Evolutionary conservation across 2,329 filamentous ascomycete genomes (phyloP), one percentile per base, ranked within the genome.

Genomic region (Ceratocystis variospora): DNA sequence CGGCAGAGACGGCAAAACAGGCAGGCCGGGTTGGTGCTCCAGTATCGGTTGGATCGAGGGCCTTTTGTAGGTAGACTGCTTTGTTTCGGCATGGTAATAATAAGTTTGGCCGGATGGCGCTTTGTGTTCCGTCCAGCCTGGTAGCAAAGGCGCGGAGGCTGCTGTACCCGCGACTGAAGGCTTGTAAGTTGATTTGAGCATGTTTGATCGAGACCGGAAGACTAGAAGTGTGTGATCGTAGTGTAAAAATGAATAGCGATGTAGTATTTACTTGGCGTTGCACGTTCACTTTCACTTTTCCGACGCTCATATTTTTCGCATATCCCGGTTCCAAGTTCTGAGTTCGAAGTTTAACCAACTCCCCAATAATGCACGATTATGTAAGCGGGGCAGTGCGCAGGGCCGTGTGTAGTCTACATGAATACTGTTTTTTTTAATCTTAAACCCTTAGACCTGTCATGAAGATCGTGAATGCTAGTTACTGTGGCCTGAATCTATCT

Each of bases 61-160:
- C 44, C 90, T 85, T 48, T 82, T 87, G 75, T 96, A 96, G 55
- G 92, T 96, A 0, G 92, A 96, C 72, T 89, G 83, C 72, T 94
- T 90, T 0, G 89, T 93, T 66, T 82, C 79, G 59, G 85, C 79
- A 77, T 96, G 87, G 78, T 95, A 94, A 76, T 92, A 96, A 77
- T 96, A 96, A 33, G 81, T 81, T 75, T 96, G 91, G 3, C 90
- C 90, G 63, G 87, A 87, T 5, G 91, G 92, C 64, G 92, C 90
- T 76, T 87, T 92, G 77, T 96, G 91, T 75, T 96, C 89, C n/a
- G 88, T 90, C 92, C 92, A 96, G 69, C 90, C 91, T 55, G 86
- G 80, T 33, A 86, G 87, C 0, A 96, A 79, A 45, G 88, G 84
- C 59, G 83, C 79, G 46, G 50, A 61, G 5, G 57, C 63, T 8